Conservation (phyloP, 2,329 filamentous ascomycete genomes). For the Plenodomus tracheiphilus region DNA sequence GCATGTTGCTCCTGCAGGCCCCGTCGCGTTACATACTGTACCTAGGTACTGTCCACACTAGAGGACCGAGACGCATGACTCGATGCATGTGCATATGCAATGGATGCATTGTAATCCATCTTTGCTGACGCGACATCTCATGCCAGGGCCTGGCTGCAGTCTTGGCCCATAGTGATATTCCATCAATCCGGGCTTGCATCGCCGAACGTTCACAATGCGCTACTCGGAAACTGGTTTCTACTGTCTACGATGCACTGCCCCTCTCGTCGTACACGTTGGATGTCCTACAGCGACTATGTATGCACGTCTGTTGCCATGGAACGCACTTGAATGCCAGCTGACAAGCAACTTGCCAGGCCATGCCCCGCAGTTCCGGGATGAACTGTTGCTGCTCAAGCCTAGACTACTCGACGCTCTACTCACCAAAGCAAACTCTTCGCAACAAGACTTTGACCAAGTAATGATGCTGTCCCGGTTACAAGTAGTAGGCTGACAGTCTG, state of each 20-base stretch:
- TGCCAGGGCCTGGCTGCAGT: slow-evolving; percentile 43
- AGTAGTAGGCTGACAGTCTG: slow-evolving; percentile 1
- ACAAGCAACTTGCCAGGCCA: slow-evolving; percentile 27
- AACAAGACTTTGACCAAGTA: slow-evolving; percentile 36
- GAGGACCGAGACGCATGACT: slow-evolving; percentile 28
- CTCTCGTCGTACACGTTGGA: slow-evolving; percentile 56
- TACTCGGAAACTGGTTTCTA: slow-evolving; percentile 47
- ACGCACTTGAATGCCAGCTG: slow-evolving; percentile 6
- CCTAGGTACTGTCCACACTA: too few relatives aligned
- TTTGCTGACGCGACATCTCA: slow-evolving; percentile 26
- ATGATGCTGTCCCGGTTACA: slow-evolving; percentile 1
- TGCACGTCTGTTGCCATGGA: background rate
- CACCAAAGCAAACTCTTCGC: slow-evolving; percentile 35
- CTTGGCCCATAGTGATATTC: slow-evolving; percentile 34
- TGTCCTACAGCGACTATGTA: slow-evolving; percentile 56
- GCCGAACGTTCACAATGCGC: slow-evolving; percentile 53
- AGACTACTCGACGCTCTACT: slow-evolving; percentile 38
- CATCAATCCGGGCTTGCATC: slow-evolving; percentile 52
- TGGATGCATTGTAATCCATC: slow-evolving; percentile 12
- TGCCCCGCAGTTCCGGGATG: slow-evolving; percentile 35
- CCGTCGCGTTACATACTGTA: slow-evolving; percentile 6
- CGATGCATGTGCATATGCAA: slow-evolving; percentile 5
- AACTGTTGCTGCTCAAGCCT: slow-evolving; percentile 35
- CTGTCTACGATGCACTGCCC: slow-evolving; percentile 54
- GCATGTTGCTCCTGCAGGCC: slow-evolving; percentile 3